A percentile compares a stretch with the other conserved stretches of the same genome.
Conservation (phyloP, 2,329 filamentous ascomycete species). For the Mollisiaceae sp. region DNA sequence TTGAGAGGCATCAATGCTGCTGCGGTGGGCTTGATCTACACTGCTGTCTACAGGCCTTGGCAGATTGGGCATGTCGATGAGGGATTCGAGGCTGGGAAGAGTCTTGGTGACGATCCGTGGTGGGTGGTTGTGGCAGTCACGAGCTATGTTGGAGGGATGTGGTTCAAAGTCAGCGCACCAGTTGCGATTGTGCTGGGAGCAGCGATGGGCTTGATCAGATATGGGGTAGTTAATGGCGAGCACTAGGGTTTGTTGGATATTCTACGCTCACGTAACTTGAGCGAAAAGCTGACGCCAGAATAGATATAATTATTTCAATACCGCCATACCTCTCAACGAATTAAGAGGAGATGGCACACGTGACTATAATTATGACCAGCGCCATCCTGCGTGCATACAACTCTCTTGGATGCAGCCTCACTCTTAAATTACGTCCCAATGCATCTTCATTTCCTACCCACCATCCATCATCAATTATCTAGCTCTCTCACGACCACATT, state of each 20-base stretch:
- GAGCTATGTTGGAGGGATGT: slow-evolving; percentile 53
- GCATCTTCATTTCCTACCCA: neutral
- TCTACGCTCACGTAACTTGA: no score
- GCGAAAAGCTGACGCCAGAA: neutral
- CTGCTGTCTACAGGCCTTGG: slow-evolving; percentile 67
- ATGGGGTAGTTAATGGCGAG: slow-evolving; percentile 46
- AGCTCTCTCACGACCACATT: neutral
- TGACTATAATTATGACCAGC: no score
- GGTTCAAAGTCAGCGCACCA: slow-evolving; percentile 52
- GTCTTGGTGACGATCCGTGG: slow-evolving; percentile 63
- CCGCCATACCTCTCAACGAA: no score
- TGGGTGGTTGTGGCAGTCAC: slow-evolving; percentile 64
- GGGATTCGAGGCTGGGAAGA: slow-evolving; percentile 53
- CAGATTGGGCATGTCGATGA: slow-evolving; percentile 64
- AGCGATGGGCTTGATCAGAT: slow-evolving; percentile 53
- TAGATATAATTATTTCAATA: neutral
- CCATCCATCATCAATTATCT: neutral
- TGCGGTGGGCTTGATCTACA: slow-evolving; percentile 66
- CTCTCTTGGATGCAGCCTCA: no score
- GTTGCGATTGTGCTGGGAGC: slow-evolving; percentile 53
- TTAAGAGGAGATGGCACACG: no score
- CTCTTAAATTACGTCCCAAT: neutral
- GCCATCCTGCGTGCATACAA: no score
- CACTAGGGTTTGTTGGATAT: no score
- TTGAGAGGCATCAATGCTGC: slow-evolving; percentile 63